Evolutionary conservation across 805 yeast species (phyloP), one percentile per base, ranked within the genome.

Genomic region (Zygosaccharomyces bisporus): DNA sequence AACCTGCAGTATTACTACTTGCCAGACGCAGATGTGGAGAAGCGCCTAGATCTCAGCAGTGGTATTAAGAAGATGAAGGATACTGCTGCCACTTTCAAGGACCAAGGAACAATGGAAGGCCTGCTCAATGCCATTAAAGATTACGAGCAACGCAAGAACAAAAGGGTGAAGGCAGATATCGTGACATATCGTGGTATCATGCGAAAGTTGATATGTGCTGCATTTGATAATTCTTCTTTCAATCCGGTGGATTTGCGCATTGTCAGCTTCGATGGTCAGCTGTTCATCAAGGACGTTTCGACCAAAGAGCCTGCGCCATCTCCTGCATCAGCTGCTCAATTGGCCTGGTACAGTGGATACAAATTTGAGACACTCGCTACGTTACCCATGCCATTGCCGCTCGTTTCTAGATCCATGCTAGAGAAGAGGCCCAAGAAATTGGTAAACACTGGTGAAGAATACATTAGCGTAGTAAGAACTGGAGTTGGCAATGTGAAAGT

Each of bases 181-280:
- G 70, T 93, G 17, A 81, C 96, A 0, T 88, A 86, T 76, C 73
- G 97, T 54, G 98, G 97, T 0, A 65, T 87, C 27, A 78, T 91
- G 24, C 76, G 78, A 46, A 66, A 91, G 29, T 68, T 93, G 65
- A 72, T 82, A 5, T 67, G 86, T 18, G 40, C 60, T 4, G 61
- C 65, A n/a, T 63, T 91, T 2, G 83, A 80, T 58, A 73, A 74
- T 44, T 58, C 69, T 13, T 70, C 72, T 21, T 82, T 51, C 18
- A 60, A 82, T 43, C 74, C 75, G 13, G 61, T 89, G 3, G 79
- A 78, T 45, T 65, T 84, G 37, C 80, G 86, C 50, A 67, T 86
- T 3, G 75, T 79, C 3, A 75, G 76, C 12, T 90, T 76, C 63
- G 96, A 90, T 60, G 88, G 86, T 0, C 88, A 82, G 52, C 60